Conservation (phyloP, 2,329 filamentous ascomycete genomes). For the Colletotrichum eremochloae region DNA sequence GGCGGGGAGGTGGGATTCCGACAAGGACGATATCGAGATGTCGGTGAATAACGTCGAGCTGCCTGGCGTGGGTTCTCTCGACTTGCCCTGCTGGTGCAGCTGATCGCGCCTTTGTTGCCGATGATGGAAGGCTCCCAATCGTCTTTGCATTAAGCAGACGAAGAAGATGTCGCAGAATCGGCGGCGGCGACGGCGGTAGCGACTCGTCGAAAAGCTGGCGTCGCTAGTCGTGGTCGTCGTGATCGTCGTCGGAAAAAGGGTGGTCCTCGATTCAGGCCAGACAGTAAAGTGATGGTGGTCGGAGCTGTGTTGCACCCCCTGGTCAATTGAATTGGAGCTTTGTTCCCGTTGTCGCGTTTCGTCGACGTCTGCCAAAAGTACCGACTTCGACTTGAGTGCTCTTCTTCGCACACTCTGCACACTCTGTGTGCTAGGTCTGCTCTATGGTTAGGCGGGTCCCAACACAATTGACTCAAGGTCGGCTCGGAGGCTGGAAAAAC, state of each 20-base stretch:
- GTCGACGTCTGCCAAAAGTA: neutral
- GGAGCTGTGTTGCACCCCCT: constrained; percentile 28
- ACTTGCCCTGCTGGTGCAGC: constrained; percentile 17
- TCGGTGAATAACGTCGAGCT: constrained; percentile 15
- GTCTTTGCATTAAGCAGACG: constrained; percentile 24
- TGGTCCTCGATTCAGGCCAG: constrained; percentile 23
- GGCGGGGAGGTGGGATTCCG: neutral
- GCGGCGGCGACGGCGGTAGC: constrained; percentile 8
- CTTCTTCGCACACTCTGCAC: neutral
- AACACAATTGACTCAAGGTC: constrained; percentile 7
- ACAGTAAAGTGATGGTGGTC: constrained; percentile 28
- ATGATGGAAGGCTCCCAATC: neutral
- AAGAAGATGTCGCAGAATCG: neutral
- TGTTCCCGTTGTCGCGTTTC: constrained; percentile 18
- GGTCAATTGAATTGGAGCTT: constrained; percentile 27
- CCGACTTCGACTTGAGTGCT: neutral
- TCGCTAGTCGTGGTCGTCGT: constrained; percentile 24
- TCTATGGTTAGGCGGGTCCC: neutral
- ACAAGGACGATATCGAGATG: neutral
- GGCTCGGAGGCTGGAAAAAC: neutral
- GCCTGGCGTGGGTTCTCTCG: constrained; percentile 4
- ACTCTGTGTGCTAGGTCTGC: neutral
- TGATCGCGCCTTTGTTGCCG: constrained; percentile 17
- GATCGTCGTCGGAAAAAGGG: constrained; percentile 11
- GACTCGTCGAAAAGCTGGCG: constrained; percentile 25